Evolutionary conservation across 192 early-diverging fungal genomes (phyloP).

Genomic region (Coemansia sp.): DNA sequence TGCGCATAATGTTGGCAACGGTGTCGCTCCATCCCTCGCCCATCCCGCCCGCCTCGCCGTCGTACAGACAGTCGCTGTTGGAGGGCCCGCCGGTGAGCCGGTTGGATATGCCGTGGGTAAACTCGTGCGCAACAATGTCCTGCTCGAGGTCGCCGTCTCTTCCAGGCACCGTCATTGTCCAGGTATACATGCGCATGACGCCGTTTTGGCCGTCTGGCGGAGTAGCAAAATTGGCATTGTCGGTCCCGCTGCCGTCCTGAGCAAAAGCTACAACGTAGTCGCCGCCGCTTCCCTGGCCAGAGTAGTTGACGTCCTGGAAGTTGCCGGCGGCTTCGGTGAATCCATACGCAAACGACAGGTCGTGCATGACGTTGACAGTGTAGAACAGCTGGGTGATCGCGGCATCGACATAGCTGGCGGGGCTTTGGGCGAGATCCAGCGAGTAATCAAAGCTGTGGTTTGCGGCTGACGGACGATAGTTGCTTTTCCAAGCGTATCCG

Average conservation of each 20-base stretch:
- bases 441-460: slow-evolving; percentile 75
- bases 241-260: slow-evolving; percentile 83
- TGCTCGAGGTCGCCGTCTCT: slow-evolving; percentile 86
- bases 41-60: slow-evolving; percentile 87
- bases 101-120: slow-evolving; percentile 86
- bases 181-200: slow-evolving; percentile 93
- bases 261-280: slow-evolving; percentile 90
- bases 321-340: slow-evolving; percentile 91
- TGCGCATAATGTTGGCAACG: slow-evolving; percentile 79
- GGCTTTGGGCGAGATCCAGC: slow-evolving; percentile 62
- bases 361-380: slow-evolving; percentile 90
- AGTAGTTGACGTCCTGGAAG: slow-evolving; percentile 89
- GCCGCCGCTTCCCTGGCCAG: slow-evolving; percentile 69
- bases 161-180: slow-evolving; percentile 71
- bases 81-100: slow-evolving; percentile 87
- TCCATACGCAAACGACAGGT: slow-evolving; percentile 85
- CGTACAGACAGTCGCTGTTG: slow-evolving; percentile 86
- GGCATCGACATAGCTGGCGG: slow-evolving; percentile 72
- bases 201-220: slow-evolving; percentile 87
- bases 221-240: slow-evolving; percentile 94
- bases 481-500: slow-evolving; percentile 68
- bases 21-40: slow-evolving; percentile 97
- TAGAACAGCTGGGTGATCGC: slow-evolving; percentile 89
- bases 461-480: slow-evolving; percentile 71
- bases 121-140: slow-evolving; percentile 92